Conservation (phyloP, 805 yeast species). For the Hanseniaspora valbyensis region DNA sequence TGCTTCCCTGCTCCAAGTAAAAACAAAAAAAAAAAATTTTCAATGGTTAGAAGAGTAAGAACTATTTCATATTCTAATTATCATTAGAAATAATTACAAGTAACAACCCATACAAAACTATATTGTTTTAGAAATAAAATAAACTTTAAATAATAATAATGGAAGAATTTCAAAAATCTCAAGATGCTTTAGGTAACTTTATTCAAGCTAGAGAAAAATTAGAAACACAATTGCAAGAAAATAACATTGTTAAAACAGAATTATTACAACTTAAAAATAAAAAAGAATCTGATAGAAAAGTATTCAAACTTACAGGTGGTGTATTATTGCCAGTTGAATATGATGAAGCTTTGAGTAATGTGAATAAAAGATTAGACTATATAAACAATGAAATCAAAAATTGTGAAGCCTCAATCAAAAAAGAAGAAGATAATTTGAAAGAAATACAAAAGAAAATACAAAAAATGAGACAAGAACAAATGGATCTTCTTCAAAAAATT, state of each 20-base stretch:
- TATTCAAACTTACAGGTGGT: slow-evolving; percentile 86
- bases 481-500: slow-evolving; percentile 9
- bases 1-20: no score
- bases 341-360: slow-evolving; percentile 71
- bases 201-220: slow-evolving; percentile 69
- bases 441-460: slow-evolving; percentile 47
- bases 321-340: slow-evolving; percentile 82
- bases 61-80: no score
- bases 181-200: slow-evolving; percentile 39
- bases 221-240: slow-evolving; percentile 92
- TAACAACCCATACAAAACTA: no score
- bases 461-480: slow-evolving; percentile 34
- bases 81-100: no score
- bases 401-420: slow-evolving; percentile 40
- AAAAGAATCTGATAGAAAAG: slow-evolving; percentile 42
- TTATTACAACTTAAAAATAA: slow-evolving; percentile 48
- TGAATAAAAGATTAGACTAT: slow-evolving; percentile 79
- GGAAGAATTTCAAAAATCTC: slow-evolving; percentile 38
- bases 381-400: slow-evolving; percentile 66
- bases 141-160: slow-evolving; percentile 29
- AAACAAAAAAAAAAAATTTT: no score
- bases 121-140: no score
- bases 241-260: slow-evolving; percentile 77
- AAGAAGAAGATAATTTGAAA: slow-evolving; percentile 38
- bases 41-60: no score